These are phyloP conservation scores for Claviceps paspali DNA, from an alignment of 2,329 filamentous ascomycete genomes.

Conservation along the genomic window DNA sequence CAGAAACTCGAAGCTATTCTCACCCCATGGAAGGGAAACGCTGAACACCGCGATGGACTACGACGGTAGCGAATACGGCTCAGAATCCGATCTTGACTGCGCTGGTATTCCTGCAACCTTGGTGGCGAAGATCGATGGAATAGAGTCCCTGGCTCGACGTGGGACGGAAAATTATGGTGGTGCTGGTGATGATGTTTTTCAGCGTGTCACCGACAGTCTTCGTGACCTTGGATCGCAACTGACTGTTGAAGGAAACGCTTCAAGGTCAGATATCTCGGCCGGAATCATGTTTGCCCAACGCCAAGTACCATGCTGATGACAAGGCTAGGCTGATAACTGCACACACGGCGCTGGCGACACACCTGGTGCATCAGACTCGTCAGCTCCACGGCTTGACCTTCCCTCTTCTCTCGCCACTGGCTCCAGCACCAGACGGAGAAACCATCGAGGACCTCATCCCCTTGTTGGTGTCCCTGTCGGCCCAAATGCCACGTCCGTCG, in stretches of 20 bases:
- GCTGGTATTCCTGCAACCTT: conserved; percentile 52
- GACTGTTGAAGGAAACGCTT: conserved; percentile 55
- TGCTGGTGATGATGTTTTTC: conserved; percentile 49
- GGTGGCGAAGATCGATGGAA: conserved; percentile 54
- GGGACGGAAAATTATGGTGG: conserved; percentile 52
- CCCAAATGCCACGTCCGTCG: conserved; percentile 50
- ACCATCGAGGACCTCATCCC: conserved; percentile 55
- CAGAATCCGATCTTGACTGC: conserved; percentile 53
- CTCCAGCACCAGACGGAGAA: conserved; percentile 45
- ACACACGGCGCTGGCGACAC: conserved; percentile 58
- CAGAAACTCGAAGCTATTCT: conserved; percentile 29
- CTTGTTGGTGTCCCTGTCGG: conserved; percentile 47
- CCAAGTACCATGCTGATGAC: not conserved
- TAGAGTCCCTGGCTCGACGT: conserved; percentile 53
- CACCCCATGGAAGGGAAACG: conserved; percentile 29
- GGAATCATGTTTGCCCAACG: not conserved
- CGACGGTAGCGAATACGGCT: conserved; percentile 61
- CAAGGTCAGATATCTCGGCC: conserved; percentile 35
- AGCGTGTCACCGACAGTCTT: conserved; percentile 52
- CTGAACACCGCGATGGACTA: conserved; percentile 43
- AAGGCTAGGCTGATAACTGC: conserved; percentile 54
- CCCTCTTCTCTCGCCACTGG: conserved; percentile 52
- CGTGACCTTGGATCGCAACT: conserved; percentile 60
- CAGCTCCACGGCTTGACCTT: conserved; percentile 60
- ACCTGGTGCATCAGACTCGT: conserved; percentile 61